Evolutionary conservation across 768 basidiomycete genomes (phyloP), one percentile per base, ranked within the genome.

Genomic region (Termitomyces sp.): DNA sequence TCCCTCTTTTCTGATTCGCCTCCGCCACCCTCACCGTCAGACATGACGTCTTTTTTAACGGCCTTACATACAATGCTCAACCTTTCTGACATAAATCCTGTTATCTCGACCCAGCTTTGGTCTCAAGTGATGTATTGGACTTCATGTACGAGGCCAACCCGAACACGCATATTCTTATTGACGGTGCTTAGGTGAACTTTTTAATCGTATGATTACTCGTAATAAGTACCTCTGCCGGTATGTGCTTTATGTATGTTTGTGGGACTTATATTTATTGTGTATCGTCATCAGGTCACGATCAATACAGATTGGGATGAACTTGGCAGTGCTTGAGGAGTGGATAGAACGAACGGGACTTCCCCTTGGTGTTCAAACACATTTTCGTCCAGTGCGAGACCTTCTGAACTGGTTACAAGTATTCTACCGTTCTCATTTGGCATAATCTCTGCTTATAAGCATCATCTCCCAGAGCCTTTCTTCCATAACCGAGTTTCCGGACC

Each of bases 51-150:
- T 1, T 89, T 96, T 71, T 81, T 99, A 47, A 91, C 92, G 3
- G 89, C 92, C 29, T 79, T 98, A 5, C 88, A 98, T 60, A 86
- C 90, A 12, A 75, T 98, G 37, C 79, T 99, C 15, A 83, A 86
- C 25, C 76, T 94, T 43, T 93, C 96, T 51, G 91, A 95, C 60
- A 85, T 98, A 65, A 98, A 98, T 70, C 94, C 97, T 14, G 87
- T 84, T 8, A 78, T 98, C 17, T 87, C 87, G 55, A 87, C 89
- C 6, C 97, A 99, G 72, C 81, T 96, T 54, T 96, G 95, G 87
- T 96, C 94, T 1, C 97, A 99, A 74, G 86, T 97, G n/a, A 89
- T 97, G 79, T 98, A 96, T 71, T 99, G 97, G 97, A 89, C 94
- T 57, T 89, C 94, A 29, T 93, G 94, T 92, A 80, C 80, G 87